Percentiles rank a stretch among this genome's conserved stretches.
These are phyloP conservation scores for Cucurbita argyrosperma DNA, from an alignment of 306 rosid genomes.

Conservation along the genomic window DNA sequence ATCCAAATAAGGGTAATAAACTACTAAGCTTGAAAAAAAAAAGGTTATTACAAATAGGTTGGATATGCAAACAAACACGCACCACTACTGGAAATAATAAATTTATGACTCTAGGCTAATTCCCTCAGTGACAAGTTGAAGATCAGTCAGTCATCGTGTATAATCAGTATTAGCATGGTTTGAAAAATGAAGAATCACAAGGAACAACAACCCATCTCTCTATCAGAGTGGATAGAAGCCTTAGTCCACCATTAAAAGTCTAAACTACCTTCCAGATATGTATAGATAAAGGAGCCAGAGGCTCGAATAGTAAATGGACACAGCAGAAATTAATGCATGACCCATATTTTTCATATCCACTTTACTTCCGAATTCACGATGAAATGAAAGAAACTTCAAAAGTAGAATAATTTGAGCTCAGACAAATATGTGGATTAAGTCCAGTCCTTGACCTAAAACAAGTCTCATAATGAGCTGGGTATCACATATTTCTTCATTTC, in stretches of 20 bases:
- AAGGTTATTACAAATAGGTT: background rate
- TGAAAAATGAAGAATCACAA: slow-evolving; percentile 6
- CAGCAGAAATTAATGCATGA: no score
- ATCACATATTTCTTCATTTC: slow-evolving; percentile 26
- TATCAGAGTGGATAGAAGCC: background rate
- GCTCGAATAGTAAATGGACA: background rate
- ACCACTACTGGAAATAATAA: background rate
- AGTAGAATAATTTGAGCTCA: slow-evolving; percentile 8
- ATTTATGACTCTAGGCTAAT: background rate
- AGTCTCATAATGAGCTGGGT: slow-evolving; percentile 43
- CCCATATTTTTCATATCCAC: background rate
- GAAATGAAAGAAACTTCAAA: background rate
- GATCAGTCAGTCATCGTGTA: slow-evolving; percentile 16
- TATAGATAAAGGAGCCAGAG: background rate
- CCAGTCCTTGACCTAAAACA: slow-evolving; percentile 25
- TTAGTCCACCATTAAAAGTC: background rate
- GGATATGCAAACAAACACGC: background rate
- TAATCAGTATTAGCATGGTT: slow-evolving; percentile 56
- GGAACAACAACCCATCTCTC: slow-evolving; percentile 6
- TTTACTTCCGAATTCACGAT: background rate
- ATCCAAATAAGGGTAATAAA: background rate
- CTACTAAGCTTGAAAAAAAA: background rate
- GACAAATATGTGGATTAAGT: slow-evolving; percentile 14
- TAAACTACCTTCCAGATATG: background rate
- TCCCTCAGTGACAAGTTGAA: slow-evolving; percentile 31